Evolutionary conservation across 441 rosid species (phyloP), one percentile per base, ranked within the genome.

Genomic region (Biscutella laevigata): DNA sequence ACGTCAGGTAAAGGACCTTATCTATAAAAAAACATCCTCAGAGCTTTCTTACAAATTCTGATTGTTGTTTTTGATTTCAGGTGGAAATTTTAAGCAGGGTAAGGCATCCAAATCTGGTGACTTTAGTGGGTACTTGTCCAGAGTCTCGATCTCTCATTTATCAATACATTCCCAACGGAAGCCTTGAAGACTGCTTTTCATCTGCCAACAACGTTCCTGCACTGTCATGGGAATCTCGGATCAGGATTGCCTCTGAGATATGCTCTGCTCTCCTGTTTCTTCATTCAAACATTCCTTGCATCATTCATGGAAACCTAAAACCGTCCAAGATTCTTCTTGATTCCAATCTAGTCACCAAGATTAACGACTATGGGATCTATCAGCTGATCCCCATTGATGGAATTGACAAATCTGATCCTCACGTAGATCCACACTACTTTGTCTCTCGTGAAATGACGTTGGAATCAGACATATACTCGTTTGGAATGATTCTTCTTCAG

Each of bases 261-360:
- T 91, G 98, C 66, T 83, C 88, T 57, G 86, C 80, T n/a, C 92
- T 91, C 19, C 40, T 84, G 66, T 91, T 83, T 78, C 95, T 91
- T 58, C 98, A 87, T 54, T 77, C 95, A 50, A 86, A 73, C 52
- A 63, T 68, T 51, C 98, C 96, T 42, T 73, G 83, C 64, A 74
- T 84, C 38, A 67, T 72, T 35, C 96, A 91, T 60, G 95, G 96
- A 33, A 81, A 80, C 62, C 71, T 91, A 61, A 88, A 79, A 64
- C 83, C 91, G 17, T 79, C 92, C 48, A 91, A 87, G 61, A 62
- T 91, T 58, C 94, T 91, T 51, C 81, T 88, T 14, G 94, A 85
- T 69, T 43, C 82, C 35, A 81, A 83, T 61, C 75, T 74, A 29
- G 78, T 77, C 25, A 60, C 82, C 74, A 87, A 85, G 70, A 71